Conservation (phyloP, 495 filamentous ascomycete genomes). For the Aspergillus egyptiacus region DNA sequence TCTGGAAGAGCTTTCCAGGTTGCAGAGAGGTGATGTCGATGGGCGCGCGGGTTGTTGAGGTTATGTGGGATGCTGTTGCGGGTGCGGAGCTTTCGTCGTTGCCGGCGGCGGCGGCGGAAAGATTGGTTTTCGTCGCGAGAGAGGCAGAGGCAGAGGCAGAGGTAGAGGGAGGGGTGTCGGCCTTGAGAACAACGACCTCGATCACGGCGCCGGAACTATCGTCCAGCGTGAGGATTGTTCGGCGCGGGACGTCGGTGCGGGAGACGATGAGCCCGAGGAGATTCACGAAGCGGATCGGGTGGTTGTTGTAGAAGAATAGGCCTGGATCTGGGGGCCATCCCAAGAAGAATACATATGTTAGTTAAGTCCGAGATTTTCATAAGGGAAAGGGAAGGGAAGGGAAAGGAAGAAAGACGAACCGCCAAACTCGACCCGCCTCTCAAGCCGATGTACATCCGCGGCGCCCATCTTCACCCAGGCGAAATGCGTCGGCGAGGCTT, state of each 20-base stretch:
- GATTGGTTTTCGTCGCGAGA: conserved; percentile 8
- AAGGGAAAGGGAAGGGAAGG: background rate
- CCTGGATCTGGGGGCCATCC: conserved; percentile 55
- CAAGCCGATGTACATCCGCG: conserved; percentile 58
- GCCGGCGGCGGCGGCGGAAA: conserved; percentile 7
- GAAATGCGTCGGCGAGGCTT: conserved; percentile 73
- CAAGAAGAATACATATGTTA: background rate
- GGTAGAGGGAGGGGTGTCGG: background rate
- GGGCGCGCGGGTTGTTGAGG: conserved; percentile 24
- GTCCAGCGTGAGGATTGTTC: conserved; percentile 66
- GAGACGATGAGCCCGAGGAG: conserved; percentile 72
- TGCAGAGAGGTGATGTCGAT: conserved; percentile 47
- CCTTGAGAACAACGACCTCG: conserved; percentile 45
- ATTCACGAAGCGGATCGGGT: conserved; percentile 82
- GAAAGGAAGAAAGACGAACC: conserved; percentile 39
- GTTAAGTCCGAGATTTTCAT: background rate
- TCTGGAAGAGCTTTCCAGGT: conserved; percentile 64
- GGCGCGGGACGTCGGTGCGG: conserved; percentile 56
- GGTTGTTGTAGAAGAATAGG: conserved; percentile 76
- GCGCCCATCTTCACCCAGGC: conserved; percentile 76
- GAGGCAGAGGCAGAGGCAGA: background rate
- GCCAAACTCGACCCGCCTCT: conserved; percentile 55
- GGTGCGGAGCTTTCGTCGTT: background rate
- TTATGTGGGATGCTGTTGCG: conserved; percentile 22
- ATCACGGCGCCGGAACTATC: conserved; percentile 79